Evolutionary conservation across 1,284 basidiomycete genomes (phyloP), one percentile per base, ranked within the genome.

Genomic region (Fomes fomentarius): DNA sequence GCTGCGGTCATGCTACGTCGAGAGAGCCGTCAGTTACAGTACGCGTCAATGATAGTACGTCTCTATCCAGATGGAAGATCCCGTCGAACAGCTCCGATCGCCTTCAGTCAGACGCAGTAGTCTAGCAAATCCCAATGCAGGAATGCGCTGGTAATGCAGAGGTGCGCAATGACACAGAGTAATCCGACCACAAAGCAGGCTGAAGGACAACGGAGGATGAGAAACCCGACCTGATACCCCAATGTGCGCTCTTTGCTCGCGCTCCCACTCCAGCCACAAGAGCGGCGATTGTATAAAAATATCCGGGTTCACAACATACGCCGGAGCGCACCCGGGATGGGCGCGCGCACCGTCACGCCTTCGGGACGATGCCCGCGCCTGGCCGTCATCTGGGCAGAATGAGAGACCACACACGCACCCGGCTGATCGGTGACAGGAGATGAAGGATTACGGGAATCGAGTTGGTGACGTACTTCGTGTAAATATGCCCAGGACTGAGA

Each of bases 401-500:
- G 33, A 34, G 34, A 24, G 25, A 26, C 34, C 14, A 35, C 35
- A 30, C 28, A 35, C 14, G 22, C 26, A 17, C 24, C 45, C 45
- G 15, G 19, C 7, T 5, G 21, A 35, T 47, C 33, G 45, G 45
- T 37, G 28, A 11, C 33, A 11, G 31, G 45, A n/a, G 2, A 22
- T 11, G 12, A n/a, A 33, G 43, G 19, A 4, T 4, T 25, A 15
- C 4, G 30, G 44, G 19, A 46, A 15, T 5, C 5, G 17, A 25
- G 41, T 14, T 26, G n/a, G 6, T 30, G 12, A 75, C 83, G 42
- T 58, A 89, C 88, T 75, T 75, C 2, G 89, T 91, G 62, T 87
- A 85, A 35, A 91, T 91, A 68, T 91, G 79, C 3, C 89, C 89
- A 0, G 88, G 88, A 8, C 86, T 89, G 47, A 91, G 75, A n/a